phyloP scores from a whole-genome alignment of 1,284 basidiomycete genomes.

The Rhodotorula sp. region DNA sequence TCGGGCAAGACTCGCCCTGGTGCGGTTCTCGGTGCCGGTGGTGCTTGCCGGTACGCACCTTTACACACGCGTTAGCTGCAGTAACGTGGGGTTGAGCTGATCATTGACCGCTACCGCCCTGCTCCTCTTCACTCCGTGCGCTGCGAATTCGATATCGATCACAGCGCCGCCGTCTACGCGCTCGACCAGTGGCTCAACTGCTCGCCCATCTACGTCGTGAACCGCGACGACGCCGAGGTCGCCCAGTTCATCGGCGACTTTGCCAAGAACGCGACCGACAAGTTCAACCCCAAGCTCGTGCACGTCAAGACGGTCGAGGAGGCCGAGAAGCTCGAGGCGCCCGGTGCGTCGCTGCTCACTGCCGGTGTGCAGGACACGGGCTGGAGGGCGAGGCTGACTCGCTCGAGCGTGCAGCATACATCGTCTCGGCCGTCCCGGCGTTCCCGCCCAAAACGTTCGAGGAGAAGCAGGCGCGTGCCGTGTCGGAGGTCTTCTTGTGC shows the following conservation, averaged over 20 bases:
- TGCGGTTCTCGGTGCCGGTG: slow-evolving; percentile 42
- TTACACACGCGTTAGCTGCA: too few relatives aligned
- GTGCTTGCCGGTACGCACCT: slow-evolving; percentile 42
- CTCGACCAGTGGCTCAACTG: slow-evolving; percentile 40
- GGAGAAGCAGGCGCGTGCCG: slow-evolving; percentile 41
- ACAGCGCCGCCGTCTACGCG: slow-evolving; percentile 36
- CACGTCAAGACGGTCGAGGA: slow-evolving; percentile 43
- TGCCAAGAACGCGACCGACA: slow-evolving; percentile 21
- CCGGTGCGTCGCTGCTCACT: slow-evolving; percentile 17
- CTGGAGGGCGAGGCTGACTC: neutral
- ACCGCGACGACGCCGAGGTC: slow-evolving; percentile 42
- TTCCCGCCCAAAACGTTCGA: slow-evolving; percentile 39
- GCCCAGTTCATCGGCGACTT: slow-evolving; percentile 38
- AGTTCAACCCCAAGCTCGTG: slow-evolving; percentile 39
- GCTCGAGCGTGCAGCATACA: slow-evolving; percentile 24
- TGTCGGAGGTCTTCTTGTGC: slow-evolving; percentile 34
- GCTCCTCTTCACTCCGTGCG: too few relatives aligned
- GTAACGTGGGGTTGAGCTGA: too few relatives aligned
- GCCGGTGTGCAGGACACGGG: neutral
- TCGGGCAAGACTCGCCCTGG: slow-evolving; percentile 37
- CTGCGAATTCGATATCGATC: neutral
- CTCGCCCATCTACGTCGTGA: slow-evolving; percentile 44
- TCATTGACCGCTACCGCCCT: neutral
- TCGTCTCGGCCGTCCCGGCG: slow-evolving; percentile 42
- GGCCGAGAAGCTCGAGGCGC: slow-evolving; percentile 34